phyloP scores from a whole-genome alignment of 2,329 filamentous ascomycete genomes.

The Scolecobasidium constrictum region DNA sequence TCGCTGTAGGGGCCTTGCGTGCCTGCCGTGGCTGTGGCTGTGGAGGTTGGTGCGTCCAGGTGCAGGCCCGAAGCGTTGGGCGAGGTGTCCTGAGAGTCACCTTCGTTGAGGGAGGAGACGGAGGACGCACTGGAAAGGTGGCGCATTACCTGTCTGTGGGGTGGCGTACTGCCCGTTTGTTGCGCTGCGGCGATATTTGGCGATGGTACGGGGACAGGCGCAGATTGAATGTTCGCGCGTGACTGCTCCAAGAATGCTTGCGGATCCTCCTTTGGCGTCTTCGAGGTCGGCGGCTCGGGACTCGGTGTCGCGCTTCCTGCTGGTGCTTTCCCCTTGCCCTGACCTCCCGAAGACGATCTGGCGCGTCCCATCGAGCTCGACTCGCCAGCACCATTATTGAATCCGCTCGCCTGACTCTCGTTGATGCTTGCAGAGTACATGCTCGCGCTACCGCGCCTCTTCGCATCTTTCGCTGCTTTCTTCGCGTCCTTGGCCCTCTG shows the following conservation, averaged over 20 bases:
- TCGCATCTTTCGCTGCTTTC: constrained; percentile 57
- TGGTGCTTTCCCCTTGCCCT: constrained; percentile 31
- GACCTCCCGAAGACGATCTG: constrained; percentile 23
- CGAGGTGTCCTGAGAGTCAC: constrained; percentile 35
- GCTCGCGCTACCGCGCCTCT: constrained; percentile 40
- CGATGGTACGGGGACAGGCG: constrained; percentile 1
- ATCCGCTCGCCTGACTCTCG: constrained; percentile 13
- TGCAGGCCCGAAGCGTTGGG: constrained; percentile 46
- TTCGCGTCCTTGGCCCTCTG: constrained; percentile 54
- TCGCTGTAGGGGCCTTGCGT: constrained; percentile 14
- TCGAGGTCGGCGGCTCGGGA: constrained; percentile 30
- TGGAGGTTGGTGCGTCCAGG: constrained; percentile 19
- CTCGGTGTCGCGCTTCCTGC: constrained; percentile 27
- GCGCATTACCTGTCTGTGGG: constrained; percentile 58
- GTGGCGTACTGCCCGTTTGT: constrained; percentile 26
- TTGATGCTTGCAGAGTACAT: constrained; percentile 6
- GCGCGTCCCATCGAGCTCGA: neutral
- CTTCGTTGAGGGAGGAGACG: constrained; percentile 62
- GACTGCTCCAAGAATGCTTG: constrained; percentile 30
- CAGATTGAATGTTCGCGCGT: constrained; percentile 29
- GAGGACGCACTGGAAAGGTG: constrained; percentile 85
- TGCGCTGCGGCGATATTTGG: neutral
- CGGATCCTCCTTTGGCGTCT: constrained; percentile 27
- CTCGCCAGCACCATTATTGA: neutral
- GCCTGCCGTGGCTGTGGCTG: neutral